Evolutionary conservation across 495 filamentous ascomycete genomes (phyloP).

Genomic region (Talaromyces proteolyticus): DNA sequence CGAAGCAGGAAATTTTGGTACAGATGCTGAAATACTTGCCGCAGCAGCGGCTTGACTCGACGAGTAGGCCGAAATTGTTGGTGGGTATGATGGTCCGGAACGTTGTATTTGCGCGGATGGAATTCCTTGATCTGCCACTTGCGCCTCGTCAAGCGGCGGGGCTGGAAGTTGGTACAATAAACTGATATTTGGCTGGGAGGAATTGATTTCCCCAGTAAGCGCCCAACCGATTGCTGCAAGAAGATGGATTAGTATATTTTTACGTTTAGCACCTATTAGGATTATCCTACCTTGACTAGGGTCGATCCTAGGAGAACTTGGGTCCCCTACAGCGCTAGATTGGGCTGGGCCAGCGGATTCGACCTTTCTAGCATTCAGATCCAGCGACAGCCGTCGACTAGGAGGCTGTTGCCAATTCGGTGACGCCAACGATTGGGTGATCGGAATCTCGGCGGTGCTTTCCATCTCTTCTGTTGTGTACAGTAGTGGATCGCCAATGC

Average conservation of each 20-base stretch:
- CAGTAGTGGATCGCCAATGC: constrained; percentile 73
- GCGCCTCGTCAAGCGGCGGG: constrained; percentile 12
- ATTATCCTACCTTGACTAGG: constrained; percentile 45
- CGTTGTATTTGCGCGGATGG: not conserved
- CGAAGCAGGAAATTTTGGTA: not conserved
- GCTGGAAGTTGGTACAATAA: constrained; percentile 58
- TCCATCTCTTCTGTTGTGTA: constrained; percentile 76
- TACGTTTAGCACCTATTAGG: constrained; percentile 17
- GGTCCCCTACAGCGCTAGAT: constrained; percentile 18
- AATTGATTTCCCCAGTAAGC: constrained; percentile 75
- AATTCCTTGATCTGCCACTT: not conserved
- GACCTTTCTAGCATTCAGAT: too few relatives aligned
- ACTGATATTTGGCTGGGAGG: constrained; percentile 71
- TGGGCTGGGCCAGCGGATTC: constrained; percentile 20
- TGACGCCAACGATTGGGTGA: constrained; percentile 32
- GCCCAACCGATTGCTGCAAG: constrained; percentile 65
- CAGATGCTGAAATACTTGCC: not conserved
- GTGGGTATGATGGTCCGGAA: not conserved
- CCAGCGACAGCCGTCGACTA: constrained; percentile 17
- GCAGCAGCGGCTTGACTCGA: not conserved
- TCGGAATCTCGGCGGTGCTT: constrained; percentile 40
- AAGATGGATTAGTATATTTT: constrained; percentile 24
- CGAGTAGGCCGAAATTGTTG: not conserved
- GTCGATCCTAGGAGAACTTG: constrained; percentile 36
- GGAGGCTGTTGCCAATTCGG: constrained; percentile 32